A percentile compares a stretch with the other conserved stretches of the same genome.
Evolutionary conservation across 116 monocot species (phyloP).

Genomic region (Posidonia oceanica): DNA sequence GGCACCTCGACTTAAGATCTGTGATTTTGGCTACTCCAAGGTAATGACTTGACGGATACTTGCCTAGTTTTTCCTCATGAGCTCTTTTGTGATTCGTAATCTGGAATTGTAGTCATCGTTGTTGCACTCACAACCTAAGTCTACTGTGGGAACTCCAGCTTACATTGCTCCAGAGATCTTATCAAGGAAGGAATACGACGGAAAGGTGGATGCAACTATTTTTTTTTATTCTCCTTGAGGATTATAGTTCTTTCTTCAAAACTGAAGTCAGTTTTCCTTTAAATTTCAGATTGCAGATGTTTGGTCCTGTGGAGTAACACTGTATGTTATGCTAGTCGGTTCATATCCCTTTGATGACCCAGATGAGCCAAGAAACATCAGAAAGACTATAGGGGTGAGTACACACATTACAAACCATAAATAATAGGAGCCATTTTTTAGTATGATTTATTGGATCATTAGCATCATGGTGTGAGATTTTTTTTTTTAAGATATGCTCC

Average conservation of each 20-base stretch:
- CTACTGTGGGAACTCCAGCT: slow-evolving; percentile 28
- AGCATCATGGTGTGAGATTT: too few relatives aligned
- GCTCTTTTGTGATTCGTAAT: background rate
- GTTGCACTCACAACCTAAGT: slow-evolving; percentile 27
- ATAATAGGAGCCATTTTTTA: background rate
- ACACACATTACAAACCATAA: background rate
- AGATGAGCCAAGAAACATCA: slow-evolving; percentile 64
- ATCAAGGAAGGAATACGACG: slow-evolving; percentile 22
- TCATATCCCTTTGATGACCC: slow-evolving; percentile 94
- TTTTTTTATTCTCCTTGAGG: too few relatives aligned
- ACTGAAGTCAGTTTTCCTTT: background rate
- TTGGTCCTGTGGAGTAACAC: slow-evolving; percentile 94
- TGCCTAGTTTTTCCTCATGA: background rate
- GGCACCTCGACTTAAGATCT: slow-evolving; percentile 78
- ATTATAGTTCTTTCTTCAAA: too few relatives aligned
- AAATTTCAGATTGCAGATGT: slow-evolving; percentile 77
- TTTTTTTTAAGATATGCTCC: too few relatives aligned
- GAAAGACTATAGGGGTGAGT: slow-evolving; percentile 72
- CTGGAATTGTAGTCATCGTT: slow-evolving; percentile 16
- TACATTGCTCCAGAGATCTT: slow-evolving; percentile 28
- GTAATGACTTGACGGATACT: slow-evolving; percentile 9
- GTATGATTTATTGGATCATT: background rate
- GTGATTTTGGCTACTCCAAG: slow-evolving; percentile 97
- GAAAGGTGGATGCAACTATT: slow-evolving; percentile 7
- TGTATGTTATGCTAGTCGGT: slow-evolving; percentile 91